phyloP scores from a whole-genome alignment of 371 early-diverging fungal genomes.

The Batrachochytrium dendrobatidis region DNA sequence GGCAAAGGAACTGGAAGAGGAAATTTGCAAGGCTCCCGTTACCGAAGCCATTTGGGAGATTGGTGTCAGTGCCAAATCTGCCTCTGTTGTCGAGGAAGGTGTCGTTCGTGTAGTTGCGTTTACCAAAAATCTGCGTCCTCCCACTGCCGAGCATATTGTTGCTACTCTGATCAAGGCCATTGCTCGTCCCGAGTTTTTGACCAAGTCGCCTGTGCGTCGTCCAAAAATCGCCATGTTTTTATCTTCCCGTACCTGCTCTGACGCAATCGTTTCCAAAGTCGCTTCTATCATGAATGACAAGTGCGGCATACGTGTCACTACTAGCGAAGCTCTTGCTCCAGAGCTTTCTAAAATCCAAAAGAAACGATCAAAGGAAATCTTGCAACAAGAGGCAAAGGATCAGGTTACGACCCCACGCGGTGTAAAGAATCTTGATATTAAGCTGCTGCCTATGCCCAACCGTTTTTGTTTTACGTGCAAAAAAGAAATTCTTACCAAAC shows the following conservation, averaged over 20 bases:
- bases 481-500: slow-evolving; percentile 34
- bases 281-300: slow-evolving; percentile 9
- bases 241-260: slow-evolving; percentile 21
- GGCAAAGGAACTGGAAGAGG: slow-evolving; percentile 14
- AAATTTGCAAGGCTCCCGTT: slow-evolving; percentile 6
- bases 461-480: slow-evolving; percentile 37
- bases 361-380: not conserved
- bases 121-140: slow-evolving; percentile 4
- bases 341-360: slow-evolving; percentile 17
- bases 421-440: slow-evolving; percentile 10
- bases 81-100: slow-evolving; percentile 34
- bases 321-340: slow-evolving; percentile 19
- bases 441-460: slow-evolving; percentile 24
- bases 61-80: slow-evolving; percentile 28
- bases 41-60: slow-evolving; percentile 23
- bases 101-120: slow-evolving; percentile 31
- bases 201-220: slow-evolving; percentile 2
- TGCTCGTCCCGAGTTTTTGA: slow-evolving; percentile 16
- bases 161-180: slow-evolving; percentile 29
- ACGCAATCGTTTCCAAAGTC: slow-evolving; percentile 11
- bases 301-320: slow-evolving; percentile 16
- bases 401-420: not conserved
- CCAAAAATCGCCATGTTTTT: slow-evolving; percentile 24
- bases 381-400: not conserved
- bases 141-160: slow-evolving; percentile 25